Percentiles rank a stretch among this genome's conserved stretches.
Conservation (phyloP, 2,329 filamentous ascomycete species). For the Aureobasidium sp. region DNA sequence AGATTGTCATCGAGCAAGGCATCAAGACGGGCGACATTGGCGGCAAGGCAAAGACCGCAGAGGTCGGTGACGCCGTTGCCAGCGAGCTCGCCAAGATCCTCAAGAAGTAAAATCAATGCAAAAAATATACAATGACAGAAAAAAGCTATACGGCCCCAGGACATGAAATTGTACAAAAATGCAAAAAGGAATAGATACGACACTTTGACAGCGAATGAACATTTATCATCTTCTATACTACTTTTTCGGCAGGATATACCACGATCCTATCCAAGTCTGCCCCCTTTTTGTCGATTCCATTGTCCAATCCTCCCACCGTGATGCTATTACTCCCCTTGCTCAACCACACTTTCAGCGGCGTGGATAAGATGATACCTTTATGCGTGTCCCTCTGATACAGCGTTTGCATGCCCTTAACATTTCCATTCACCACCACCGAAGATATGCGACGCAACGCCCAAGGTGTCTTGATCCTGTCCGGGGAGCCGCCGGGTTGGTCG, state of each 20-base stretch:
- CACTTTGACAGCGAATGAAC: background rate
- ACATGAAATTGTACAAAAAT: constrained; percentile 1
- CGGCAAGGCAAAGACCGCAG: constrained; percentile 62
- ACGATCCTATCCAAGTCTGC: constrained; percentile 54
- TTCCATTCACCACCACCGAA: constrained; percentile 53
- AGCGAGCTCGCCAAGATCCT: constrained; percentile 66
- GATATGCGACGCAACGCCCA: constrained; percentile 56
- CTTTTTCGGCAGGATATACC: constrained; percentile 50
- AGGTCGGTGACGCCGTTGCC: constrained; percentile 78
- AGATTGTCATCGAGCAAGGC: constrained; percentile 69
- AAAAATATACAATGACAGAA: background rate
- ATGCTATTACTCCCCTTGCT: constrained; percentile 52
- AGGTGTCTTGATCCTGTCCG: constrained; percentile 52
- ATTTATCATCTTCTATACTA: background rate
- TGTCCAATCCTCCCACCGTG: constrained; percentile 50
- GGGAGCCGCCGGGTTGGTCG: constrained; percentile 45
- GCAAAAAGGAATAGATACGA: background rate
- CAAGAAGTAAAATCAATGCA: constrained; percentile 28
- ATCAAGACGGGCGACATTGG: constrained; percentile 79
- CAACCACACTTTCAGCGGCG: constrained; percentile 49
- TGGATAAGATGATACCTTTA: constrained; percentile 54
- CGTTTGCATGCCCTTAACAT: constrained; percentile 43
- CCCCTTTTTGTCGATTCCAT: constrained; percentile 51
- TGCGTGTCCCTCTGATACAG: constrained; percentile 50
- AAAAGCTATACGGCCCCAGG: background rate